phyloP scores from a whole-genome alignment of 1,284 basidiomycete genomes.

The Moniliophthora roreri region DNA sequence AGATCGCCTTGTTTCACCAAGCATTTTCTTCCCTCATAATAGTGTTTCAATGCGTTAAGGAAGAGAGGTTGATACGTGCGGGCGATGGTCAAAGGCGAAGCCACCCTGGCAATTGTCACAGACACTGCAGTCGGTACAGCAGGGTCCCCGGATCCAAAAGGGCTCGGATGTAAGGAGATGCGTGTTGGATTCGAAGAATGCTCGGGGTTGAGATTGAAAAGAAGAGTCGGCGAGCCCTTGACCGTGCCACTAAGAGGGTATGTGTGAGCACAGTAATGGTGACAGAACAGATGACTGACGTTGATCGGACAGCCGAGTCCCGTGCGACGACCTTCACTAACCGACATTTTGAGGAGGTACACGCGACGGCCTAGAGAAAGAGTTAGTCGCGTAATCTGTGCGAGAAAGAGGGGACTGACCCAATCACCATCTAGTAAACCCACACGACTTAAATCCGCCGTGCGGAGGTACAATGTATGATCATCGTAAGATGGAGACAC shows the following conservation, averaged over 20 bases:
- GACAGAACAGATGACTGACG: slow-evolving; percentile 24
- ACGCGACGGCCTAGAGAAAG: slow-evolving; percentile 32
- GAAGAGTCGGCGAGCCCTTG: slow-evolving; percentile 54
- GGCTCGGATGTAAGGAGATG: slow-evolving; percentile 45
- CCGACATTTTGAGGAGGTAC: slow-evolving; percentile 34
- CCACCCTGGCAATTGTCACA: slow-evolving; percentile 82
- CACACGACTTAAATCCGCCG: slow-evolving; percentile 66
- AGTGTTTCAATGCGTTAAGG: slow-evolving; percentile 63
- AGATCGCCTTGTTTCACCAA: slow-evolving; percentile 83
- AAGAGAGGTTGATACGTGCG: slow-evolving; percentile 74
- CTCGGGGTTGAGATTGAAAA: slow-evolving; percentile 49
- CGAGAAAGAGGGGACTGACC: slow-evolving; percentile 48
- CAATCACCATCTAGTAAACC: slow-evolving; percentile 88
- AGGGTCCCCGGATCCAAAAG: slow-evolving; percentile 55
- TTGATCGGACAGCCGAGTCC: slow-evolving; percentile 39
- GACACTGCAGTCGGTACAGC: slow-evolving; percentile 71
- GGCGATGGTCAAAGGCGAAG: slow-evolving; percentile 77
- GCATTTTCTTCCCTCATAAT: slow-evolving; percentile 61
- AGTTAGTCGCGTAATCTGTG: slow-evolving; percentile 10
- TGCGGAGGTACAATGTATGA: slow-evolving; percentile 54
- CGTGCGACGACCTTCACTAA: slow-evolving; percentile 59
- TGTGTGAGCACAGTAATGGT: background rate
- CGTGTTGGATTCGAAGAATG: slow-evolving; percentile 21
- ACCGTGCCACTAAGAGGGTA: slow-evolving; percentile 34
- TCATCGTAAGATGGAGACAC: slow-evolving; percentile 41